Base-by-base conservation (phyloP, 2,329 filamentous ascomycete genomes). In the Beauveria rudraprayagi region DNA sequence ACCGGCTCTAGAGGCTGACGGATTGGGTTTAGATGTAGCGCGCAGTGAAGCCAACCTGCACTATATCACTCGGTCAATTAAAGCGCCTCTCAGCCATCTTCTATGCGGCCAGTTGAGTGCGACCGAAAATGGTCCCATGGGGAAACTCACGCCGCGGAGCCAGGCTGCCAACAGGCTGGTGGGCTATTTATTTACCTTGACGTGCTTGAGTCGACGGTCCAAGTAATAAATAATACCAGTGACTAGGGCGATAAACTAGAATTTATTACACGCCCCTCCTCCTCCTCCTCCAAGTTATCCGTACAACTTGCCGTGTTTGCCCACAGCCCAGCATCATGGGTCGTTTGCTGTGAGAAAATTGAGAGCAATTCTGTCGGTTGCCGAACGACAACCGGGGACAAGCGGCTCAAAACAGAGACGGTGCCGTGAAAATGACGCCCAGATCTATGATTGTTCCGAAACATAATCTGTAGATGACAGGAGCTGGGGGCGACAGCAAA, bases 31-130 rank as follows among this genome's bases (percentile, higher is more conserved):
- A 34, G 30, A 34, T 34, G 30, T 14, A 34, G 30, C 10, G 30
- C 34, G 11, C 34, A 37, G 4, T 14, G 11, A 37, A 37, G 34
- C 34, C 11, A 37, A 37, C 34, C 5, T 37, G 14, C 14, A 5
- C 14, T 37, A 37, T 16, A 37, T 30, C 22, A 28, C 50, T 60
- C 57, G 57, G 57, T 60, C 57, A 60, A 60, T 46, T 60, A 54
- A 47, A 44, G 57, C 57, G 57, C 57, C 57, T 60, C 57, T 47
- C 50, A 54, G 57, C 50, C 57, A 54, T 60, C 28, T 19, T 19
- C 57, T 50, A 60, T 53, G 48, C 57, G 28, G 41, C 41, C 22
- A 19, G 40, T 11, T 30, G 57, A 53, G 30, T 60, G 37, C 37
- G 57, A 24, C 57, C 57, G 50, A 60, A 47, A 54, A 40, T 60